phyloP scores from a whole-genome alignment of 345 rosid species.

The Clausena lansium region DNA sequence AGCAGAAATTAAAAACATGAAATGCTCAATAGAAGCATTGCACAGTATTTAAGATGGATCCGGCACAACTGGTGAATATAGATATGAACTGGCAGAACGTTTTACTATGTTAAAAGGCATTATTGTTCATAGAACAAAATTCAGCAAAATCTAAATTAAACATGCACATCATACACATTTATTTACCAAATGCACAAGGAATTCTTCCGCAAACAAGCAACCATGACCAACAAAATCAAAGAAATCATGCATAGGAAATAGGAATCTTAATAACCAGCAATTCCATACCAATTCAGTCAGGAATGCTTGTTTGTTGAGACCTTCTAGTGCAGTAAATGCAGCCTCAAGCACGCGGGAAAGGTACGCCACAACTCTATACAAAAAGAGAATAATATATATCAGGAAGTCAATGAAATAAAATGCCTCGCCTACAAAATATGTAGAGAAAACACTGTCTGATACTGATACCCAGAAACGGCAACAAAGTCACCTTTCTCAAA shows the following conservation, averaged over 20 bases:
- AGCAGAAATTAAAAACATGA: not conserved
- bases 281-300: conserved; percentile 82
- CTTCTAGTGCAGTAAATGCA: conserved; percentile 93
- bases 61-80: not conserved
- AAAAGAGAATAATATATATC: conserved; percentile 9
- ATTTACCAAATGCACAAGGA: conserved; percentile 1
- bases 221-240: not conserved
- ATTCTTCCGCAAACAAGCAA: not conserved
- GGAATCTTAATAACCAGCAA: conserved; percentile 14
- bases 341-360: conserved; percentile 96
- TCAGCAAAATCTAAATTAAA: conserved; percentile 1
- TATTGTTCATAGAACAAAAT: not conserved
- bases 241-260: not conserved
- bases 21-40: not conserved
- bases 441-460: conserved; percentile 5
- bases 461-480: not conserved
- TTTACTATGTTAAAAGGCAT: not conserved
- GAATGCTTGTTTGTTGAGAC: conserved; percentile 98
- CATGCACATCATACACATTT: not conserved
- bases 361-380: conserved; percentile 85
- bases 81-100: not conserved
- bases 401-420: not conserved
- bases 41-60: not conserved
- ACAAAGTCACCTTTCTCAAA: not conserved
- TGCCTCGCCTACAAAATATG: not conserved